Evolutionary conservation across 1,284 basidiomycete species (phyloP), one percentile per base, ranked within the genome.

Genomic region (Ustilago lituana): DNA sequence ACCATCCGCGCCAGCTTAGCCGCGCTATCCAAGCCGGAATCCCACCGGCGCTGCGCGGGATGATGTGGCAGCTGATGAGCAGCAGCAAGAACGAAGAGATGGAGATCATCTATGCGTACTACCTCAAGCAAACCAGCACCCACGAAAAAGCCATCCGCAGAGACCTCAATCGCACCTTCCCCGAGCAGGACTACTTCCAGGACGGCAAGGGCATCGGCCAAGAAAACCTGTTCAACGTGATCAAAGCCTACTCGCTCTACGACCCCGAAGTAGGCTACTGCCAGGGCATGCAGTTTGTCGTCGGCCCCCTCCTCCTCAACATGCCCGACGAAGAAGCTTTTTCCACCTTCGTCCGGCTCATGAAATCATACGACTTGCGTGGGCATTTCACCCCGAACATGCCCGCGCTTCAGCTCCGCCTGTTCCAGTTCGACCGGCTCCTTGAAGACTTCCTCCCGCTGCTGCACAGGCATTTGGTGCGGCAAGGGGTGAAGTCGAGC

Each of bases 11-110:
- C 1, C 87, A 90, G 59, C 85, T 99, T 17, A 92, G 92, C 6
- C 86, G 87, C 70, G 95, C 94, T 1, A 98, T 99, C 59, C 93
- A 96, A 76, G 87, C 86, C 55, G 95, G 95, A 1, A 93, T 99
- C 29, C 96, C 94, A 1, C 85, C 88, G 32, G 87, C 89, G 0
- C 83, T 93, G 35, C 88, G 94, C 41, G 94, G 94, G 20, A 94
- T 97, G 89, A 90, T 96, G 84, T 98, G 95, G 95, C 95, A 98
- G 82, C 87, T 98, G 82, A 97, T 98, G 94, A 93, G 60, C 46
- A 52, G 92, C 91, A 24, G 92, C 92, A 6, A 99, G 83, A 93
- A 97, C 75, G 85, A 87, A 7, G 90, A 90, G 71, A 86, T 98
- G 20, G 96, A 98, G 83, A 86, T 86, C 59, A 88, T 89, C 15